Conservation (phyloP, 495 filamentous ascomycete genomes). For the Lasiosphaeris hirsuta region DNA sequence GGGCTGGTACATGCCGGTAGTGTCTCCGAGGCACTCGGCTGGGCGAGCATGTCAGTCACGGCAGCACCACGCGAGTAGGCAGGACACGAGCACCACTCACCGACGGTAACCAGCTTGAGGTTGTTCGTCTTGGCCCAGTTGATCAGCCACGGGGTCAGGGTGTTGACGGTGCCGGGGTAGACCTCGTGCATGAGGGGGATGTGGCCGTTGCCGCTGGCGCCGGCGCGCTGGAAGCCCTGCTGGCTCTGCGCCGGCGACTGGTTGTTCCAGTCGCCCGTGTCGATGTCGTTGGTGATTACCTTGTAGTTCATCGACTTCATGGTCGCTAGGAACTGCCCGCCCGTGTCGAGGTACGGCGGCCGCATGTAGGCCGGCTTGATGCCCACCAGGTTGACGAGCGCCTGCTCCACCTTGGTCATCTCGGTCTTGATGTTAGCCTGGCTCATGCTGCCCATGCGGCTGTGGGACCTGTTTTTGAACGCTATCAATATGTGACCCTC, state of each 20-base stretch:
- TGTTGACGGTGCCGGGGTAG: slow-evolving; percentile 45
- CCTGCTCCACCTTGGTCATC: slow-evolving; percentile 50
- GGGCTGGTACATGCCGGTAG: slow-evolving; percentile 41
- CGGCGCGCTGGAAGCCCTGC: slow-evolving; percentile 42
- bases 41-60: slow-evolving; percentile 20
- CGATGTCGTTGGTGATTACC: slow-evolving; percentile 54
- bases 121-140: slow-evolving; percentile 52
- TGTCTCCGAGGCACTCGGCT: slow-evolving; percentile 52
- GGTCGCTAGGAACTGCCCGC: slow-evolving; percentile 39
- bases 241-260: slow-evolving; percentile 41
- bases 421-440: slow-evolving; percentile 41
- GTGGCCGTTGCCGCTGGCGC: slow-evolving; percentile 46
- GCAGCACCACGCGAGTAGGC: background rate
- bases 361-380: slow-evolving; percentile 53
- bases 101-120: slow-evolving; percentile 51
- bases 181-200: slow-evolving; percentile 57
- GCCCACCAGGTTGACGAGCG: slow-evolving; percentile 51
- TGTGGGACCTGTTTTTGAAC: slow-evolving; percentile 45
- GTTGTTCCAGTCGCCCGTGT: slow-evolving; percentile 54
- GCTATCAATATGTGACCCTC: too few species aligned
- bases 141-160: slow-evolving; percentile 50
- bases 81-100: slow-evolving; percentile 27
- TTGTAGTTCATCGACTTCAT: slow-evolving; percentile 50
- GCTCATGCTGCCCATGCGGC: slow-evolving; percentile 41
- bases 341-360: slow-evolving; percentile 49